These are phyloP conservation scores for Diaporthe citrichinensis DNA, from an alignment of 2,329 filamentous ascomycete species.

Conservation along the genomic window DNA sequence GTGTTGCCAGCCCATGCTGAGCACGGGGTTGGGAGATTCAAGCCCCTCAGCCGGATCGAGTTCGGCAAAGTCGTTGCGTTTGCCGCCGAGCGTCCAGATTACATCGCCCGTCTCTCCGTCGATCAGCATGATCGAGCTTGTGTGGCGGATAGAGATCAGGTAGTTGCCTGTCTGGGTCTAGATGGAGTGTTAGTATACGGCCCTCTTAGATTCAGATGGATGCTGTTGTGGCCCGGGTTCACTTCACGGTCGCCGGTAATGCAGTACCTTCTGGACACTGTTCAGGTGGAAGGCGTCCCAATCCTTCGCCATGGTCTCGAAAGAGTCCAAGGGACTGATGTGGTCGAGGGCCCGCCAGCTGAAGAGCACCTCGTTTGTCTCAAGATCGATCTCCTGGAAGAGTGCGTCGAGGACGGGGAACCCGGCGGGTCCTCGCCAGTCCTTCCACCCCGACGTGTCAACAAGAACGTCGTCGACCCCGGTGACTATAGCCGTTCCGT, in stretches of 20 bases:
- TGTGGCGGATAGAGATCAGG: constrained; percentile 66
- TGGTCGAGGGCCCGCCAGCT: constrained; percentile 60
- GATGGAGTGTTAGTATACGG: constrained; percentile 12
- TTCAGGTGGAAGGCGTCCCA: constrained; percentile 73
- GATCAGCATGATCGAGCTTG: constrained; percentile 62
- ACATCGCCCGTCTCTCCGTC: constrained; percentile 63
- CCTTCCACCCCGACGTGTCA: constrained; percentile 47
- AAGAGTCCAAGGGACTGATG: constrained; percentile 36
- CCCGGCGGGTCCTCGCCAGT: constrained; percentile 25
- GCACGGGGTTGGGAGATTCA: constrained; percentile 30
- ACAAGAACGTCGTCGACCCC: constrained; percentile 49
- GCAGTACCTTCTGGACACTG: constrained; percentile 57
- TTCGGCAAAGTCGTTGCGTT: constrained; percentile 59
- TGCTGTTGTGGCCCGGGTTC: too few species aligned
- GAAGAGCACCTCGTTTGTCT: constrained; percentile 62
- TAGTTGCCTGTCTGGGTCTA: constrained; percentile 60
- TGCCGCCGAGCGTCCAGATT: constrained; percentile 66
- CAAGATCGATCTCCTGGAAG: constrained; percentile 64
- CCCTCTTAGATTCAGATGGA: neutral
- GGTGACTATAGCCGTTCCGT: constrained; percentile 57
- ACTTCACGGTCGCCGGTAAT: neutral
- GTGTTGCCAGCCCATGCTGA: constrained; percentile 60
- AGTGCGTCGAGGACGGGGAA: constrained; percentile 50
- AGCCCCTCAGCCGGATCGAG: constrained; percentile 18
- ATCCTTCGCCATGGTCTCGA: constrained; percentile 44